Evolutionary conservation across 306 rosid species (phyloP).

Genomic region (Lathyrus oleraceus): DNA sequence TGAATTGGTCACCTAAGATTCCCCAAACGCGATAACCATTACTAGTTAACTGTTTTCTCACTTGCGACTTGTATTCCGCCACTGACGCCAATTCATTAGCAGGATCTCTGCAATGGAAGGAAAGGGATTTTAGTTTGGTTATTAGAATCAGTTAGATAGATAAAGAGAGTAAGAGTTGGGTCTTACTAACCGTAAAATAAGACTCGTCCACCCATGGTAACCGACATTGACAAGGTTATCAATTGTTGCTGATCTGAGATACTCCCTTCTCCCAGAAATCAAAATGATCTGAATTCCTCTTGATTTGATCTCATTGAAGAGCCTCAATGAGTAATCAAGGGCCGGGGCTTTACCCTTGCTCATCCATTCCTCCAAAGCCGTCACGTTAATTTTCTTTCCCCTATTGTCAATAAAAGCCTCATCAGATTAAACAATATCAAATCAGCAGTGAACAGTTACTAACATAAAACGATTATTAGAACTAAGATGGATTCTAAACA

Average conservation of each 20-base stretch:
- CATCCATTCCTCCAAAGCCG: slow-evolving; percentile 66
- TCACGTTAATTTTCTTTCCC: slow-evolving; percentile 57
- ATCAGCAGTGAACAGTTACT: neutral
- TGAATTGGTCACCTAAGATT: slow-evolving; percentile 39
- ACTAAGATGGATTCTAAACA: neutral
- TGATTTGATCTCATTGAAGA: slow-evolving; percentile 59
- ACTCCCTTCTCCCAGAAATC: slow-evolving; percentile 64
- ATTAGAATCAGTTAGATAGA: slow-evolving; percentile 14
- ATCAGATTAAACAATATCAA: neutral
- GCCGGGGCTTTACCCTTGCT: slow-evolving; percentile 61
- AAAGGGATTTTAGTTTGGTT: neutral
- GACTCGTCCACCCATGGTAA: slow-evolving; percentile 62
- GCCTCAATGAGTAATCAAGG: slow-evolving; percentile 50
- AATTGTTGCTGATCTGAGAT: slow-evolving; percentile 64
- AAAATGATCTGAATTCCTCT: slow-evolving; percentile 62
- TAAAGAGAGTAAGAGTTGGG: neutral
- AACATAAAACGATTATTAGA: neutral
- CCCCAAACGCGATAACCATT: slow-evolving; percentile 43
- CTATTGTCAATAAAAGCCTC: slow-evolving; percentile 29
- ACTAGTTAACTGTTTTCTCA: slow-evolving; percentile 21
- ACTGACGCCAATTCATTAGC: slow-evolving; percentile 37
- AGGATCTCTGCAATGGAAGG: slow-evolving; percentile 33
- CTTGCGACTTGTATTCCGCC: slow-evolving; percentile 36
- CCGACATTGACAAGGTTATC: slow-evolving; percentile 66
- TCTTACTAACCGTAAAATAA: slow-evolving; percentile 49